Conservation (phyloP, 371 early-diverging fungal species). For the Lichtheimia corymbifera region DNA sequence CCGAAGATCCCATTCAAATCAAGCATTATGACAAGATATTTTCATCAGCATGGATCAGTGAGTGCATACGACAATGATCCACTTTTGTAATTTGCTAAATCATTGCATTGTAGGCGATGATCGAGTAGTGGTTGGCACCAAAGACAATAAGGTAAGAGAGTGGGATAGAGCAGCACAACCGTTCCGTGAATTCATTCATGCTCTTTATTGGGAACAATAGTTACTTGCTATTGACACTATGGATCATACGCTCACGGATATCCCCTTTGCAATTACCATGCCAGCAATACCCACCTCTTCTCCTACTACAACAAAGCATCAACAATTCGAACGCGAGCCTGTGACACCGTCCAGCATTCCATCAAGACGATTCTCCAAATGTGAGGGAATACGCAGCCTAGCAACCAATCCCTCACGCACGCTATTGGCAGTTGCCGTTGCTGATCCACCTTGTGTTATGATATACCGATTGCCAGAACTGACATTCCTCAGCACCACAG, state of each 20-base stretch:
- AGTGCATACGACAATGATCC: not conserved
- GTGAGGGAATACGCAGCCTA: conserved; percentile 63
- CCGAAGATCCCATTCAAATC: conserved; percentile 12
- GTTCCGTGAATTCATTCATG: not conserved
- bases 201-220: conserved; percentile 1
- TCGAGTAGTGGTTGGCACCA: conserved; percentile 64
- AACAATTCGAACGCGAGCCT: conserved; percentile 16
- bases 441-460: conserved; percentile 56
- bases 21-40: conserved; percentile 61
- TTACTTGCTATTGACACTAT: conserved; percentile 3
- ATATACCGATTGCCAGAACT: conserved; percentile 45
- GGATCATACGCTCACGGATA: not conserved
- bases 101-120: conserved; percentile 14
- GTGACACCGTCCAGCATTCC: conserved; percentile 32
- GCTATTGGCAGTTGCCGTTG: conserved; percentile 63
- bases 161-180: not conserved
- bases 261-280: not conserved
- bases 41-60: conserved; percentile 53
- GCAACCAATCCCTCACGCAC: conserved; percentile 64
- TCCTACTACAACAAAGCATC: conserved; percentile 4
- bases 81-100: not conserved
- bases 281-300: not conserved
- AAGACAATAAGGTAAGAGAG: conserved; percentile 52
- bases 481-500: conserved; percentile 24
- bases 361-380: conserved; percentile 12